These are phyloP conservation scores for Diaporthe helianthi DNA, from an alignment of 2,329 filamentous ascomycete genomes.

Conservation along the genomic window DNA sequence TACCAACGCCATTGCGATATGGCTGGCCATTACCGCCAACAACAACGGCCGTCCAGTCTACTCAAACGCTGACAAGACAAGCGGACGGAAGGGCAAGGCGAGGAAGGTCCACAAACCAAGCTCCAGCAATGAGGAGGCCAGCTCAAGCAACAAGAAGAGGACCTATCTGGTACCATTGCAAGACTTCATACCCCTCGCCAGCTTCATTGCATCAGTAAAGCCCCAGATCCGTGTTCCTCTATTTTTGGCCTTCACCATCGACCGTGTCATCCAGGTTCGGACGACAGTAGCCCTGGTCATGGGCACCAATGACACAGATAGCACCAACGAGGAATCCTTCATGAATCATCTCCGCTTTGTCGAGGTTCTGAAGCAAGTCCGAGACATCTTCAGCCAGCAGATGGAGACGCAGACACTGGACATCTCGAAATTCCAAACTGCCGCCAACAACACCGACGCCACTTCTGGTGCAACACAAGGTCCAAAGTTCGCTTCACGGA, in stretches of 20 bases:
- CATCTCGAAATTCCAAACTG: background rate
- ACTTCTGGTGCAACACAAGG: background rate
- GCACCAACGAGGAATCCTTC: background rate
- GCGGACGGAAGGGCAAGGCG: background rate
- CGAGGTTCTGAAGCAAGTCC: background rate
- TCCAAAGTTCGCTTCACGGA: background rate
- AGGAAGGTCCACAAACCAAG: background rate
- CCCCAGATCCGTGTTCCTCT: background rate
- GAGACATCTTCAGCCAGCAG: background rate
- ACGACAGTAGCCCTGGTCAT: background rate
- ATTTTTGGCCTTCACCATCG: background rate
- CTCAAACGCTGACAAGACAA: background rate
- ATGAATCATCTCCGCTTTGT: background rate
- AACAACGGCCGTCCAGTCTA: background rate
- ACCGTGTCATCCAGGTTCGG: slow-evolving; percentile 6
- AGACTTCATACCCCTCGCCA: slow-evolving; percentile 2
- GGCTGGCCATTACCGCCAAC: background rate
- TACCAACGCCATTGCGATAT: slow-evolving; percentile 9
- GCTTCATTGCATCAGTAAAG: background rate
- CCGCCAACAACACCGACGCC: background rate
- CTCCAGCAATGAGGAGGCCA: background rate
- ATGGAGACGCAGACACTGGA: background rate
- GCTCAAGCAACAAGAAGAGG: background rate
- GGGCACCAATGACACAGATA: background rate
- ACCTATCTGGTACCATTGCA: background rate